Percentiles rank a stretch among this genome's conserved stretches.
phyloP scores from a whole-genome alignment of 1,139 yeast genomes.

The Hemisphaericaspora subhashii region DNA sequence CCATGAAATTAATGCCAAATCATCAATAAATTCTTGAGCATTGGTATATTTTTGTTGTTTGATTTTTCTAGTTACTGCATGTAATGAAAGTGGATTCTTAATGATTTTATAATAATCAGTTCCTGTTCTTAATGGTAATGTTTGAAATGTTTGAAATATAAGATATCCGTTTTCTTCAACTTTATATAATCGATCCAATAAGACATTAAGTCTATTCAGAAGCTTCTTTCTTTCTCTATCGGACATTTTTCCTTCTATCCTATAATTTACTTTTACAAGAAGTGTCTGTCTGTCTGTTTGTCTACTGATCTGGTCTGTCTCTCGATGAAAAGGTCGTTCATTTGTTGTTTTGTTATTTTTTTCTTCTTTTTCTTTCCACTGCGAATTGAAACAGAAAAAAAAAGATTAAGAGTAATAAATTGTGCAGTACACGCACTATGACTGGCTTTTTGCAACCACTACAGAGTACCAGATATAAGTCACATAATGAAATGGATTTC shows the following conservation, averaged over 20 bases:
- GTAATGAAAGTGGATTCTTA: constrained; percentile 43
- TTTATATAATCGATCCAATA: constrained; percentile 44
- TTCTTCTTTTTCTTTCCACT: too few relatives aligned
- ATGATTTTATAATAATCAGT: constrained; percentile 48
- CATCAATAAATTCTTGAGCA: constrained; percentile 70
- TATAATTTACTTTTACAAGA: neutral
- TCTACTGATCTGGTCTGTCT: too few relatives aligned
- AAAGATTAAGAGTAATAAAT: too few relatives aligned
- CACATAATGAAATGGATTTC: too few relatives aligned
- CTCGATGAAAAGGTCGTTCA: too few relatives aligned
- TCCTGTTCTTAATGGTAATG: constrained; percentile 52
- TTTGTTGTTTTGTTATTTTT: too few relatives aligned
- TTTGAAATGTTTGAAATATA: constrained; percentile 50
- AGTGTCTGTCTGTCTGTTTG: neutral
- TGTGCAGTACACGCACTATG: too few relatives aligned
- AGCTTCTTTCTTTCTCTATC: constrained; percentile 45
- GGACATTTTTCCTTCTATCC: constrained; percentile 25
- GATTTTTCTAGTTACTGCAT: constrained; percentile 41
- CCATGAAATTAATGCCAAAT: constrained; percentile 82
- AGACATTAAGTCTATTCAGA: constrained; percentile 35
- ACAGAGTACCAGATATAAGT: too few relatives aligned
- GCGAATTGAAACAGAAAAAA: too few relatives aligned
- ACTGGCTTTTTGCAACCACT: too few relatives aligned
- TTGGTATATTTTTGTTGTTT: constrained; percentile 53
- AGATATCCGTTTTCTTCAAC: constrained; percentile 46